phyloP scores from a whole-genome alignment of 1,139 yeast genomes.

The Saccharomycopsis hybrid region DNA sequence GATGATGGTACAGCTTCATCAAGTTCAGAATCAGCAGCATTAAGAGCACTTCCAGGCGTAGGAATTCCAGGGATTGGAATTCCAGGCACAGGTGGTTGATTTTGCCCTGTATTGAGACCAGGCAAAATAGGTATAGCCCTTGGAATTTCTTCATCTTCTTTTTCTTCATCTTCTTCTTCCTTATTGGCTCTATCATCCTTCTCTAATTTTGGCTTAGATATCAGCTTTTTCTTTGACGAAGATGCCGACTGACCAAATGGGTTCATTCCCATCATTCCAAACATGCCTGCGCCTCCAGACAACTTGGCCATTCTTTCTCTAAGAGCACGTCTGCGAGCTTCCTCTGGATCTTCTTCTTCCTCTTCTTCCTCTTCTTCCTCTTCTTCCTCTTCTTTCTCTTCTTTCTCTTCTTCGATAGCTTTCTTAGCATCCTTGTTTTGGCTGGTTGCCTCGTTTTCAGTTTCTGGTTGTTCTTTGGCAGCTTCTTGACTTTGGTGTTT shows the following conservation, averaged over 20 bases:
- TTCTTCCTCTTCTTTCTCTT: slow-evolving; percentile 8
- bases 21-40: not conserved
- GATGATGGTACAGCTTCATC: not conserved
- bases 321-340: slow-evolving; percentile 66
- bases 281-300: slow-evolving; percentile 88
- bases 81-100: not conserved
- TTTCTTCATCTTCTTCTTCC: slow-evolving; percentile 13
- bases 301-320: slow-evolving; percentile 95
- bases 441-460: not conserved
- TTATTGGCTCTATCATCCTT: slow-evolving; percentile 18
- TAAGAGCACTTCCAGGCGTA: not conserved
- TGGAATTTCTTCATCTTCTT: slow-evolving; percentile 8
- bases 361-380: slow-evolving; percentile 36
- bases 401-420: slow-evolving; percentile 2
- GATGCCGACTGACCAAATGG: slow-evolving; percentile 37
- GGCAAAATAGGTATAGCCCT: slow-evolving; percentile 12
- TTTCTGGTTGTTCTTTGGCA: slow-evolving; percentile 23
- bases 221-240: slow-evolving; percentile 25
- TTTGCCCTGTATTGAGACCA: too few relatives aligned
- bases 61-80: not conserved
- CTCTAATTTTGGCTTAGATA: slow-evolving; percentile 25
- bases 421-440: not conserved
- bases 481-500: slow-evolving; percentile 22
- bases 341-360: slow-evolving; percentile 65
- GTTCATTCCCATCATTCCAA: slow-evolving; percentile 67